These are phyloP conservation scores for Pseudogymnoascus sp. DNA, from an alignment of 2,329 filamentous ascomycete genomes.

Conservation along the genomic window DNA sequence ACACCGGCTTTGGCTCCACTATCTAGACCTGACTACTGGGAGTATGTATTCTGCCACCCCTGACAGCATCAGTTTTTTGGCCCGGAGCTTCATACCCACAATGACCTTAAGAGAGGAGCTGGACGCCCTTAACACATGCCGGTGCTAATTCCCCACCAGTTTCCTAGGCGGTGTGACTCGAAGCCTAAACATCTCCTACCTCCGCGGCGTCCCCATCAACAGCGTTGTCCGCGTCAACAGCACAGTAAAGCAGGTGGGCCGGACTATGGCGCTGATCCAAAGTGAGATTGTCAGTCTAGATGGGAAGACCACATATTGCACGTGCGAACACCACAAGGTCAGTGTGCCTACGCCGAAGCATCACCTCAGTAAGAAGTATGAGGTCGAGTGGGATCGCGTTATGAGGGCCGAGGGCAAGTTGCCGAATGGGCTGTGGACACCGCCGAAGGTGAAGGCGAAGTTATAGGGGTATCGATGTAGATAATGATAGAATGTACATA, in stretches of 20 bases:
- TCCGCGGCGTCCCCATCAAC: constrained; percentile 41
- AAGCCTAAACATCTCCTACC: constrained; percentile 43
- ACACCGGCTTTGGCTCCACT: constrained; percentile 43
- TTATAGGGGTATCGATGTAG: background rate
- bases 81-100: background rate
- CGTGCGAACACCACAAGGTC: constrained; percentile 47
- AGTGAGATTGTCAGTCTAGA: constrained; percentile 43
- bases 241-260: constrained; percentile 39
- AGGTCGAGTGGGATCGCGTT: constrained; percentile 38
- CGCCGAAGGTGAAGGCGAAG: background rate
- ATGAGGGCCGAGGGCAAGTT: constrained; percentile 27
- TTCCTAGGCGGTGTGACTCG: constrained; percentile 46
- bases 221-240: constrained; percentile 37
- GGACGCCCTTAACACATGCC: background rate
- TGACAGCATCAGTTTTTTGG: background rate
- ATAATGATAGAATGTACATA: background rate
- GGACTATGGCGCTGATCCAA: constrained; percentile 45
- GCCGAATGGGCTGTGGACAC: background rate
- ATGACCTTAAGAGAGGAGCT: background rate
- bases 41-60: constrained; percentile 26
- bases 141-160: constrained; percentile 14
- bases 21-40: constrained; percentile 42
- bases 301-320: constrained; percentile 40
- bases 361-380: constrained; percentile 29
- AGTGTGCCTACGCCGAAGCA: constrained; percentile 34